These are phyloP conservation scores for Lasiosphaeria miniovina DNA, from an alignment of 495 filamentous ascomycete species.

Conservation along the genomic window DNA sequence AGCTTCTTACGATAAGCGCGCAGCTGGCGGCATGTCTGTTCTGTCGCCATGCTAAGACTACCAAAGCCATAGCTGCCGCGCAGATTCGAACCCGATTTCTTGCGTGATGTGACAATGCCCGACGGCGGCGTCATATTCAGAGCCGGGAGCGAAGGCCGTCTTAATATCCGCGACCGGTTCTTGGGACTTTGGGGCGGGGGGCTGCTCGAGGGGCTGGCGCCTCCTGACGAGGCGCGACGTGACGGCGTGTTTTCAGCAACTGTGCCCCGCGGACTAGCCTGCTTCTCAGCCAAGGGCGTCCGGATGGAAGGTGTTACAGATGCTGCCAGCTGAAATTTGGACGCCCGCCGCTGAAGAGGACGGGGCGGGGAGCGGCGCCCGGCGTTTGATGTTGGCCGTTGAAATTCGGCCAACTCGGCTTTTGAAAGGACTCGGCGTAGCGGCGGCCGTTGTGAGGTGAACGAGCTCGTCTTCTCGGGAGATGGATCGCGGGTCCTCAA, in stretches of 20 bases:
- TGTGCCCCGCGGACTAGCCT: slow-evolving; percentile 28
- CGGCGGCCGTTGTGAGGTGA: slow-evolving; percentile 58
- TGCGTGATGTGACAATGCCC: slow-evolving; percentile 44
- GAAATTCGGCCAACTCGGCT: slow-evolving; percentile 74
- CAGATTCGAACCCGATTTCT: slow-evolving; percentile 28
- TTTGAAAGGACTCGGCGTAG: slow-evolving; percentile 72
- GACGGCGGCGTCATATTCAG: slow-evolving; percentile 51
- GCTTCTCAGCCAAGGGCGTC: slow-evolving; percentile 34
- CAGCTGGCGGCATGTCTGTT: slow-evolving; percentile 75
- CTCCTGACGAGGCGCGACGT: slow-evolving; percentile 36
- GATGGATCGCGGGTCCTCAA: slow-evolving; percentile 43
- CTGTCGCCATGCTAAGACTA: slow-evolving; percentile 68
- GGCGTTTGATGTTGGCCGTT: slow-evolving; percentile 56
- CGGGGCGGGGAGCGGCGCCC: slow-evolving; percentile 65
- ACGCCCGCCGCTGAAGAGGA: slow-evolving; percentile 44
- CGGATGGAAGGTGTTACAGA: slow-evolving; percentile 17
- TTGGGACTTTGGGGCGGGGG: slow-evolving; percentile 50
- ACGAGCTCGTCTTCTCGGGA: slow-evolving; percentile 47
- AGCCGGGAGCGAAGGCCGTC: slow-evolving; percentile 57
- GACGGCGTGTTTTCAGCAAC: slow-evolving; percentile 39
- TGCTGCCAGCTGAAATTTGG: slow-evolving; percentile 36
- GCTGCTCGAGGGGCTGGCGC: slow-evolving; percentile 36
- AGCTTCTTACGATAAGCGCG: slow-evolving; percentile 82
- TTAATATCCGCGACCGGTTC: slow-evolving; percentile 34
- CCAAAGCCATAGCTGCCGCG: slow-evolving; percentile 51